A percentile compares a stretch with the other conserved stretches of the same genome.
Conservation (phyloP, 768 basidiomycete genomes). For the Termitomyces bulborhizus region DNA sequence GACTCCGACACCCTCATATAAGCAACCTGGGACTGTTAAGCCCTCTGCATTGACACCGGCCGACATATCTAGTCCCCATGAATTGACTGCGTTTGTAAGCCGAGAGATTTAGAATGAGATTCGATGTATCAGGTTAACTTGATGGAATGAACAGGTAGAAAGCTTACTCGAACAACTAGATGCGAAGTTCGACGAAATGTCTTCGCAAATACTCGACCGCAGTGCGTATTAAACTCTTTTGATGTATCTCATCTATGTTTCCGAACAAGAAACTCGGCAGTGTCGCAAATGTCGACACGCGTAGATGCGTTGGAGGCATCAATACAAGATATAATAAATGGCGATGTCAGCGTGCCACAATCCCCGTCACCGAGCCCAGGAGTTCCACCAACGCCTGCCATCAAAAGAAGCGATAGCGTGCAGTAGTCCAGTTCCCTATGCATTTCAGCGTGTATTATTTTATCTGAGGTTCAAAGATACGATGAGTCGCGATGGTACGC, state of each 20-base stretch:
- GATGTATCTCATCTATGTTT: slow-evolving; percentile 4
- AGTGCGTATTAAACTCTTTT: slow-evolving; percentile 42
- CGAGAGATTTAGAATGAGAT: neutral
- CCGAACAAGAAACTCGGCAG: slow-evolving; percentile 31
- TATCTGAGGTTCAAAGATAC: neutral
- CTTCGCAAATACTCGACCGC: slow-evolving; percentile 77
- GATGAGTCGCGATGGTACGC: neutral
- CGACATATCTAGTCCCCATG: slow-evolving; percentile 90
- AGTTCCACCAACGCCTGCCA: slow-evolving; percentile 27
- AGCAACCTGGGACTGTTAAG: slow-evolving; percentile 33
- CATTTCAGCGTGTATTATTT: neutral
- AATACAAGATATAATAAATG: slow-evolving; percentile 89
- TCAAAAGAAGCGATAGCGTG: slow-evolving; percentile 38
- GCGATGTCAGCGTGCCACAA: slow-evolving; percentile 57
- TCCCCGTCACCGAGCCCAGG: slow-evolving; percentile 48
- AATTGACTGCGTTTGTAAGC: slow-evolving; percentile 89
- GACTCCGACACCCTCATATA: slow-evolving; percentile 43
- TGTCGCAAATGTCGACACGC: slow-evolving; percentile 89
- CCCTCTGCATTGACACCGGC: slow-evolving; percentile 34
- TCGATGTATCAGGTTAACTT: neutral
- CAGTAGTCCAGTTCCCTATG: slow-evolving; percentile 2
- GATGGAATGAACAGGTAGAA: slow-evolving; percentile 58
- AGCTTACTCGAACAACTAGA: slow-evolving; percentile 86
- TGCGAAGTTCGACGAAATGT: slow-evolving; percentile 89
- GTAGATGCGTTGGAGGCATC: slow-evolving; percentile 87